Evolutionary conservation across 345 rosid genomes (phyloP).

Genomic region (Populus davidiana): DNA sequence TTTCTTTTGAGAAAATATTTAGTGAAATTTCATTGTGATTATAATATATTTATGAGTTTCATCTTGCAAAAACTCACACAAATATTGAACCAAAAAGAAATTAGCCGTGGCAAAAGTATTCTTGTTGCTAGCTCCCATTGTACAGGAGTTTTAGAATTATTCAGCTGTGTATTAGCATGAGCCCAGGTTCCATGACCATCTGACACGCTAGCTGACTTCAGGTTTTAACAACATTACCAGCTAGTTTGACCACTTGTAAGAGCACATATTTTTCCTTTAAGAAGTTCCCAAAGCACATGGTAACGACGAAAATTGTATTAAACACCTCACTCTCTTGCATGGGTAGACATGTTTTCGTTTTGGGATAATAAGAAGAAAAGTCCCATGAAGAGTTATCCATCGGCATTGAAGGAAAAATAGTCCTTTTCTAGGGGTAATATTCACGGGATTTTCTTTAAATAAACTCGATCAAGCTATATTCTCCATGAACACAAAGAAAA

Average conservation of each 20-base stretch:
- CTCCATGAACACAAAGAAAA: background rate
- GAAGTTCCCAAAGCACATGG: background rate
- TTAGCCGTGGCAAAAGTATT: background rate
- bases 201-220: background rate
- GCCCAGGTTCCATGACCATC: background rate
- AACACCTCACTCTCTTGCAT: background rate
- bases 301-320: background rate
- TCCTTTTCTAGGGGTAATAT: background rate
- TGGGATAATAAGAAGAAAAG: background rate
- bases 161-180: background rate
- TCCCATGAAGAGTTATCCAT: background rate
- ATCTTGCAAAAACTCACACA: background rate
- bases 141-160: too few species aligned
- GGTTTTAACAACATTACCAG: background rate
- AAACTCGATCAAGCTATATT: background rate
- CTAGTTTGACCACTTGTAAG: too few species aligned
- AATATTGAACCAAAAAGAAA: background rate
- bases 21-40: too few species aligned
- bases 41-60: background rate
- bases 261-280: background rate
- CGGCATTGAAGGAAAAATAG: background rate
- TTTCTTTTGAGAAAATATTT: background rate
- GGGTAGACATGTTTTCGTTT: background rate
- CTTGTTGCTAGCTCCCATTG: too few species aligned
- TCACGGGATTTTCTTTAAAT: background rate